Base-by-base conservation (phyloP, 805 yeast genomes). In the Vanderwaltozyma polyspora region DNA sequence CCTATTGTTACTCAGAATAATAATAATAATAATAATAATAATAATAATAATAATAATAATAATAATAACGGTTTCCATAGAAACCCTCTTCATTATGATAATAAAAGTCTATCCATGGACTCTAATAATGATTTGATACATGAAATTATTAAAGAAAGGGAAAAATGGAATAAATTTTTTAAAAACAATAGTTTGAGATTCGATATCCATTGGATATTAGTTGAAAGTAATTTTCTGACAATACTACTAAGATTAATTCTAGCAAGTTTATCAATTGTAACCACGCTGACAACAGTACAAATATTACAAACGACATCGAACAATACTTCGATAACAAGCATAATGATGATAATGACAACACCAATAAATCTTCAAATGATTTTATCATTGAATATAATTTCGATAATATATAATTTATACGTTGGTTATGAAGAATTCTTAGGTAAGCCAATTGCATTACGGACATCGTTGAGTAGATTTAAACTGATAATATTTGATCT, bases 351-450 rank as follows among this genome's bases (percentile, higher is more conserved):
- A 10, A 15, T 4, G 15, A 19, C n/a, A 13, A 13, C 6, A 4
- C 12, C 13, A 14, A 19, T 25, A 19, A 5, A 10, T 18, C 11
- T 9, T 18, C 33, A 13, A 24, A 25, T 9, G 18, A 18, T 19
- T 13, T 25, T 10, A 18, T 31, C 27, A 26, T 28, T 29, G 6
- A 27, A 33, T 21, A 23, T 28, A 28, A 6, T 33, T 3, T 25
- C 35, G n/a, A 33, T 28, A 27, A 17, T 33, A n/a, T 33, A 33
- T 13, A 28, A 29, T 25, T 22, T 29, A 5, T 29, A 29, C 12
- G 82, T 89, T 54, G 75, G 94, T 2, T 77, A 74, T 50, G 97
- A 91, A 57, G 98, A 91, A 57, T 87, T 84, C 57, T 93, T 95
- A 10, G 36, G 36, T 9, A 81, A 85, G 52, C 98, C 97, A 0